Evolutionary conservation across 2,329 filamentous ascomycete genomes (phyloP).

Genomic region (Scedosporium boydii): DNA sequence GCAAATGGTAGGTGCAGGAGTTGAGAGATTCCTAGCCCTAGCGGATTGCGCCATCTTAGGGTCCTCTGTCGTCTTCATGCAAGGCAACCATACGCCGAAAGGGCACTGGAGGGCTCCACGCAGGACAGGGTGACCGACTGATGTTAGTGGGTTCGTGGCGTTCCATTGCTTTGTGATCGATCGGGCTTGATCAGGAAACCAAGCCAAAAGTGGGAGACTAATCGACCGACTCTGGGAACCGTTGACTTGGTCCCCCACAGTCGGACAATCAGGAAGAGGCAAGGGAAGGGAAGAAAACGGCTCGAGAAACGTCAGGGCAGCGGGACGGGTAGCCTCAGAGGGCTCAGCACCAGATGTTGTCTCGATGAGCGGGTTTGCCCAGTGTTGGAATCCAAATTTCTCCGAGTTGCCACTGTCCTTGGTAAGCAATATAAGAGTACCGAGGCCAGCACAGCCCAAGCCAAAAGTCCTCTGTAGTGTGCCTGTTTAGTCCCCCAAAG

Average conservation of each 20-base stretch:
- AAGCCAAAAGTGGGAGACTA: not conserved
- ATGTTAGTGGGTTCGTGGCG: not conserved
- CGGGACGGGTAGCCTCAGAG: not conserved
- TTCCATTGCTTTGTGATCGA: not conserved
- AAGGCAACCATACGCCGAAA: not conserved
- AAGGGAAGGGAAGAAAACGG: not conserved
- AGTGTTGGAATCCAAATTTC: too few relatives aligned
- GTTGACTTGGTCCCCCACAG: not conserved
- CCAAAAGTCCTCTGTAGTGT: too few relatives aligned
- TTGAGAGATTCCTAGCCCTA: not conserved
- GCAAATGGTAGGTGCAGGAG: not conserved
- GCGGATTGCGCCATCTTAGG: not conserved
- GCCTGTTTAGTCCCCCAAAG: too few relatives aligned
- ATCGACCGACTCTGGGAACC: not conserved
- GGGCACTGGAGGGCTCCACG: not conserved
- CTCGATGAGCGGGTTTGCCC: too few relatives aligned
- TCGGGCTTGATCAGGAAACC: not conserved
- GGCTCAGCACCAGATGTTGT: too few relatives aligned
- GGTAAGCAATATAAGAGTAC: too few relatives aligned
- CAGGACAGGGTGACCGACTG: not conserved
- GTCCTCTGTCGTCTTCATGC: not conserved
- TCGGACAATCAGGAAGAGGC: not conserved
- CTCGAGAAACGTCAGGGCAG: conserved; percentile 7
- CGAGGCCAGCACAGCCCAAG: too few relatives aligned
- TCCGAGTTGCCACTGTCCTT: too few relatives aligned